Base-by-base conservation (phyloP, 148 eudicot species). In the Camellia granthamiana region DNA sequence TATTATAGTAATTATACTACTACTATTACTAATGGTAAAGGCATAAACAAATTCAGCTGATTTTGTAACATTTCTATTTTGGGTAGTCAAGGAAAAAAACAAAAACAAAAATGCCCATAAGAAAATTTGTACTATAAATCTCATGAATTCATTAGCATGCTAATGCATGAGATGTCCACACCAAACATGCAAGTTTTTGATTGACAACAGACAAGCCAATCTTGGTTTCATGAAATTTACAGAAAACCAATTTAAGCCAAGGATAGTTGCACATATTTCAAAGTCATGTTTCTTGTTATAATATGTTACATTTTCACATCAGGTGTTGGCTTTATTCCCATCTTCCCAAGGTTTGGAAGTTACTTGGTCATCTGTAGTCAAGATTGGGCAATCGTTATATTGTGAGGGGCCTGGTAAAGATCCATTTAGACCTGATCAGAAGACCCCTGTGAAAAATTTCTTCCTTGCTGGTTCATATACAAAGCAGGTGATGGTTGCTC, bases 391-490 rank as follows among this genome's bases (percentile, higher is more conserved):
- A 83, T 96, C 99, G 59, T 84, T 96, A 78, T 96, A 96, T 69
- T 98, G 99, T 5, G 99, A 96, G 82, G 98, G 84, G 54, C 99
- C 99, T 49, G 99, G 99, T 71, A 96, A 91, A 82, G 99, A 96
- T 83, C 99, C 98, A 74, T 96, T 96, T 79, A 92, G 99, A 85
- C 99, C 99, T 38, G 95, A 96, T 85, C 99, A 96, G 84, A 93
- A 87, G 89, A 96, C 98, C 44, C 98, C 99, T 23, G 80, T 96
- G 73, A 84, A 83, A 82, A 96, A 96, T 79, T 96, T 96, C 90
- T 96, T 96, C 87, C 98, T 96, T 43, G 92, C 99, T 63, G 99
- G 99, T 42, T 96, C 99, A 78, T 93, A 96, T 81, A 96, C 99
- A 46, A 96, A 93, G 86, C 99, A 96, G 99, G 99, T 93, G 38